Conservation (phyloP, 257 asterid genomes). For the Cinchona pubescens region DNA sequence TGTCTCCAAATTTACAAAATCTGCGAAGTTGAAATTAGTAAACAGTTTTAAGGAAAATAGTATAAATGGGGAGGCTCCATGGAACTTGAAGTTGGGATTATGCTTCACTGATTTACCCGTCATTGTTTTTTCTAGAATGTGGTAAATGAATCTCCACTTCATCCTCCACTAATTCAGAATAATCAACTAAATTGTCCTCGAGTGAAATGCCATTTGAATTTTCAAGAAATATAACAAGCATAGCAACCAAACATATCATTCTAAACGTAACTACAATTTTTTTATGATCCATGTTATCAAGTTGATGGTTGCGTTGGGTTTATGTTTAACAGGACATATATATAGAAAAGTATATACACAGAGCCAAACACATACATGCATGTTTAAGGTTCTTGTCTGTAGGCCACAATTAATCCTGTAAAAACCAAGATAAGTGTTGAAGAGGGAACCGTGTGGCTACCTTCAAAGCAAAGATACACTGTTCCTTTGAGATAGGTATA, state of each 20-base stretch:
- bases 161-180: not conserved
- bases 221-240: slow-evolving; percentile 4
- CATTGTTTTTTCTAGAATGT: slow-evolving; percentile 1
- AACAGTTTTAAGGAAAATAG: not conserved
- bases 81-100: not conserved
- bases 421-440: slow-evolving; percentile 33
- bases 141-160: not conserved
- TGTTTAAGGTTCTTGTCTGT: slow-evolving; percentile 2
- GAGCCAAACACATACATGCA: not conserved
- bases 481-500: slow-evolving; percentile 11
- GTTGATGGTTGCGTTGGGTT: not conserved
- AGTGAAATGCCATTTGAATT: slow-evolving; percentile 1
- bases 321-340: not conserved
- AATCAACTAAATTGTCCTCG: not conserved
- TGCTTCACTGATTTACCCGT: slow-evolving; percentile 8
- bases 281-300: slow-evolving; percentile 8
- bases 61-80: not conserved
- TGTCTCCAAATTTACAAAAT: slow-evolving; percentile 8
- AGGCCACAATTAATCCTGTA: slow-evolving; percentile 18
- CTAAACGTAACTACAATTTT: not conserved
- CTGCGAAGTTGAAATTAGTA: slow-evolving; percentile 5
- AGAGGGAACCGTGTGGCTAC: slow-evolving; percentile 27
- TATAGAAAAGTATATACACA: slow-evolving; percentile 2
- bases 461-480: slow-evolving; percentile 48
- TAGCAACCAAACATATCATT: not conserved